Base-by-base conservation (phyloP, 495 filamentous ascomycete genomes). In the Neurospora intermedia region DNA sequence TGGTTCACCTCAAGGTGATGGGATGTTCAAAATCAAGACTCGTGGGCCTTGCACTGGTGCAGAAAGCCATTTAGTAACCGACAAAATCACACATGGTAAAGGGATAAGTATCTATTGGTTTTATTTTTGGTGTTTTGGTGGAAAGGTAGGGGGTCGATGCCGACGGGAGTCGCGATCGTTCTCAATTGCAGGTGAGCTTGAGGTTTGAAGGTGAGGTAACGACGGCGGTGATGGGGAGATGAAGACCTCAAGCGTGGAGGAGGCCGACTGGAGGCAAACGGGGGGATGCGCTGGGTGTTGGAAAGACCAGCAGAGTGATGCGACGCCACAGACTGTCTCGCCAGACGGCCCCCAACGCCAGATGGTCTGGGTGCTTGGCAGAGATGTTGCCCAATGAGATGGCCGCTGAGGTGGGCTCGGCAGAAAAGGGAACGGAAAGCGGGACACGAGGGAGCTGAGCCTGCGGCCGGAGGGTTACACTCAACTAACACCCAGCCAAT, bases 21-120 rank as follows among this genome's bases (percentile, higher is more conserved):
- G 75, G 27, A 74, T 76, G 72, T 73, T 70, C 72, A 40, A 66
- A 71, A 42, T 71, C 42, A 54, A 38, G 70, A 73, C 70, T 73
- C 73, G 74, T 71, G 73, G 75, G 62, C 73, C 69, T 76, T 72
- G 72, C 66, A 31, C 73, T 72, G 71, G 74, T 43, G 77, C 78
- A 72, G 62, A 74, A 75, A 79, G 78, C 78, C 82, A 81, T 83
- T 78, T 84, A 83, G 78, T 73, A 73, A 39, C 35, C 62, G 40
- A 43, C 23, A 48, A 43, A n/a, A 70, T 6, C 0, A 71, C 7
- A 48, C 81, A 83, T 84, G 23, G 74, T 80, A 74, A 27, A 59
- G 13, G 35, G 35, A 38, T 38, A 38, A 62, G 69, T 73, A n/a
- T 54, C 31, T 42, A 73, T 27, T 27, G 48, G 66, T 69, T 70